These are phyloP conservation scores for Alectoria sarmentosa DNA, from an alignment of 495 filamentous ascomycete genomes.

Conservation along the genomic window DNA sequence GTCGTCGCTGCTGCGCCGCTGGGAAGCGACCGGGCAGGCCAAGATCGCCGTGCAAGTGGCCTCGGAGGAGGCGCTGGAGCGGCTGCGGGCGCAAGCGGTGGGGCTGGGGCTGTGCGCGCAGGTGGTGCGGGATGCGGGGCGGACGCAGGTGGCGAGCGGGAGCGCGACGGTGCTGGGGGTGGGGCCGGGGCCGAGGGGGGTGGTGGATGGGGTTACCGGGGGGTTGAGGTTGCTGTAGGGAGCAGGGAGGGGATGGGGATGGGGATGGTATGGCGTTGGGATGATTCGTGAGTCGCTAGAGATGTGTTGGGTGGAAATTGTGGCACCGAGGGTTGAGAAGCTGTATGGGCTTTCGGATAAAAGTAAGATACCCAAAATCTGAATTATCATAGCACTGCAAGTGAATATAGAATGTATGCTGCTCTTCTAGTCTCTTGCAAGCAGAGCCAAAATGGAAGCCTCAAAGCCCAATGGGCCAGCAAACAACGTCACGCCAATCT, in stretches of 20 bases:
- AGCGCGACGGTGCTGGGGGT: slow-evolving; percentile 87
- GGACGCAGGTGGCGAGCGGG: slow-evolving; percentile 92
- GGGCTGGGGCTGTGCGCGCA: slow-evolving; percentile 80
- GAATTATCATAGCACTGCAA: background rate
- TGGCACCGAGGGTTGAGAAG: no score
- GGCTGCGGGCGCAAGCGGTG: slow-evolving; percentile 51
- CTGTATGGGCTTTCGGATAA: background rate
- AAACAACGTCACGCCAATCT: slow-evolving; percentile 55
- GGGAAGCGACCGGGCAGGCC: slow-evolving; percentile 79
- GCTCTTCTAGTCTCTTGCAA: background rate
- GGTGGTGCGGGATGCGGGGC: slow-evolving; percentile 88
- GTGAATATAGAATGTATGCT: background rate
- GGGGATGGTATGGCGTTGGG: background rate
- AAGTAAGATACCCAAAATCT: background rate
- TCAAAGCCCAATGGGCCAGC: background rate
- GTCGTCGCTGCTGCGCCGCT: slow-evolving; percentile 67
- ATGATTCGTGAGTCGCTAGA: no score
- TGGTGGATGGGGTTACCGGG: slow-evolving; percentile 82
- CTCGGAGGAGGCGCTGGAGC: slow-evolving; percentile 70
- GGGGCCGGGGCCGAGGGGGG: slow-evolving; percentile 77
- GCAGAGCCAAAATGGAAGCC: background rate
- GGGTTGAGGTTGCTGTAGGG: slow-evolving; percentile 73
- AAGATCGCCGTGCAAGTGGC: slow-evolving; percentile 89
- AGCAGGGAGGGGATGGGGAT: background rate
- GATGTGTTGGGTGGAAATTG: no score